These are phyloP conservation scores for Antrodiella citrinella DNA, from an alignment of 768 basidiomycete species.

Conservation along the genomic window DNA sequence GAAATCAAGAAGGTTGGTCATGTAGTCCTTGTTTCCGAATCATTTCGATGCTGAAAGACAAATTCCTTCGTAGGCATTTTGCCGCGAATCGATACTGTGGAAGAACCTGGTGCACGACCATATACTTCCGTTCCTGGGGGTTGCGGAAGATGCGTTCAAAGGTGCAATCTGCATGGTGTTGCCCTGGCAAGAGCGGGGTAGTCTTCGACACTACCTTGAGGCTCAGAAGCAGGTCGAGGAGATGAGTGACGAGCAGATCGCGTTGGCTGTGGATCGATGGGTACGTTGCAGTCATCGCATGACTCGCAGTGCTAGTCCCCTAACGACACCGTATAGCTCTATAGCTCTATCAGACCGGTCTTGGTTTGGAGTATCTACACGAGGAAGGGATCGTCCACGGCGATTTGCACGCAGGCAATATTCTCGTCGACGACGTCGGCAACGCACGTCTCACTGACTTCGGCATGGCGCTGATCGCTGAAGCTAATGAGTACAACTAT, in stretches of 20 bases:
- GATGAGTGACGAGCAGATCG: neutral
- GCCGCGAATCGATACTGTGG: neutral
- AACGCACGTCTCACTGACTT: constrained; percentile 9
- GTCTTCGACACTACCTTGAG: neutral
- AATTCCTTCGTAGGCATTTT: neutral
- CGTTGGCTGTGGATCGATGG: neutral
- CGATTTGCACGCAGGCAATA: too few species aligned
- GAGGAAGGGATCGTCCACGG: too few species aligned
- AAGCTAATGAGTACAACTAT: neutral
- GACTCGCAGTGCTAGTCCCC: too few species aligned
- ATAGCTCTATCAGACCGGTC: constrained; percentile 2
- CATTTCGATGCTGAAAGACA: neutral
- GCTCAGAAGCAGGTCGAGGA: neutral
- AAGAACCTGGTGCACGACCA: neutral
- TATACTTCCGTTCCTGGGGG: neutral
- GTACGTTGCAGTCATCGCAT: too few species aligned
- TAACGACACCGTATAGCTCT: neutral
- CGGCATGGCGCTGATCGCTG: constrained; percentile 5
- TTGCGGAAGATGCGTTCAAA: neutral
- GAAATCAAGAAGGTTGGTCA: neutral
- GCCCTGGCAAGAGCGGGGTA: constrained; percentile 6
- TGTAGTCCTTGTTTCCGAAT: neutral
- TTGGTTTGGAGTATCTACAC: constrained; percentile 8
- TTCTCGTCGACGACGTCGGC: constrained; percentile 8
- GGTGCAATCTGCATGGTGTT: constrained; percentile 4